phyloP scores from a whole-genome alignment of 495 filamentous ascomycete species.

The Xylaria cubensis region DNA sequence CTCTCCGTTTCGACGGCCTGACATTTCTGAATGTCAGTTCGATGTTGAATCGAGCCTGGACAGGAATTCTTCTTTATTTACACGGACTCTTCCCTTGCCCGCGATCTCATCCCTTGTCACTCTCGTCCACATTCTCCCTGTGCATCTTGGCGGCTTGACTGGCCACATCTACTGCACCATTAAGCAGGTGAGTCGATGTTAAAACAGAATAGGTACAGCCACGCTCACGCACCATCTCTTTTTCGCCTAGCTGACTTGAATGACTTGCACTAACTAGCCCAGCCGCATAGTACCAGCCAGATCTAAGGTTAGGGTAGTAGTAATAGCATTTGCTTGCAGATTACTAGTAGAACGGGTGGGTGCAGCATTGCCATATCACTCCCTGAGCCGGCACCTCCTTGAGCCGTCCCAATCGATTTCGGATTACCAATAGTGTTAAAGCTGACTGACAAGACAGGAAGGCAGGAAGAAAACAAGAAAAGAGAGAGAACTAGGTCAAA shows the following conservation, averaged over 20 bases:
- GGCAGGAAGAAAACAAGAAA: background rate
- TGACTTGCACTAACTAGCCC: background rate
- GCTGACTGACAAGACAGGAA: background rate
- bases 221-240: background rate
- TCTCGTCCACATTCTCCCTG: background rate
- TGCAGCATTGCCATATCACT: conserved; percentile 7
- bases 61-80: background rate
- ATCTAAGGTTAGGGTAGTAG: conserved; percentile 16
- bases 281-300: conserved; percentile 7
- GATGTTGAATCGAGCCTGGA: background rate
- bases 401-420: background rate
- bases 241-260: conserved; percentile 15
- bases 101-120: too few relatives aligned
- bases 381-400: background rate
- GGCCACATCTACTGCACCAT: background rate
- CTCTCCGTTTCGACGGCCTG: conserved; percentile 13
- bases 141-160: background rate
- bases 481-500: background rate
- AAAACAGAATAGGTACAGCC: conserved; percentile 7
- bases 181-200: background rate
- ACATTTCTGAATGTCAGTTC: background rate
- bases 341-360: conserved; percentile 18
- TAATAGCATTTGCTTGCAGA: conserved; percentile 20
- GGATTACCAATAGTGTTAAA: conserved; percentile 15
- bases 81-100: background rate